Conservation (phyloP, 164 flowering plant genomes). For the Akebia trifoliata region DNA sequence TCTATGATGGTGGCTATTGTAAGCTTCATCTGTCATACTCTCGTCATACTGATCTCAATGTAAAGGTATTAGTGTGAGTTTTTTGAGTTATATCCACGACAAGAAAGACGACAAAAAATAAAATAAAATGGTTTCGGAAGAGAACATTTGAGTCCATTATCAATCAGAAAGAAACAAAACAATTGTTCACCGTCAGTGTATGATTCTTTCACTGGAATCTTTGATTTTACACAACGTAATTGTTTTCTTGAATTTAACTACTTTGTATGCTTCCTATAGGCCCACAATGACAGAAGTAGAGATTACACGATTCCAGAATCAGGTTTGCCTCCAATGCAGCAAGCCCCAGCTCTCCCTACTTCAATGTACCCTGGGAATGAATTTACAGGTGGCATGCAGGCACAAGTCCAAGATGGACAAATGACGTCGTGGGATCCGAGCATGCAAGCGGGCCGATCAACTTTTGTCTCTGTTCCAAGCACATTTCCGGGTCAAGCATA, state of each 20-base stretch:
- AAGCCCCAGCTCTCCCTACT: conserved; percentile 29
- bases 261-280: no score
- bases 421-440: conserved; percentile 49
- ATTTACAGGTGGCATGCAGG: conserved; percentile 20
- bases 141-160: no score
- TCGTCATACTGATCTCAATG: conserved; percentile 99
- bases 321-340: conserved; percentile 39
- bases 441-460: conserved; percentile 30
- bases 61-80: no score
- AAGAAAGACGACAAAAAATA: no score
- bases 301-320: conserved; percentile 69
- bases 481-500: conserved; percentile 47
- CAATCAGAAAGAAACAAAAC: no score
- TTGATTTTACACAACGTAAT: no score
- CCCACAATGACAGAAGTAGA: conserved; percentile 75
- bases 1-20: conserved; percentile 99
- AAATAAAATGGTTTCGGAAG: no score
- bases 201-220: no score
- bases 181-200: no score
- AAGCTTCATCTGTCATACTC: conserved; percentile 99
- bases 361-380: conserved; percentile 32
- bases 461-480: conserved; percentile 32
- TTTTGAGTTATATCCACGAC: no score
- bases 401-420: conserved; percentile 30
- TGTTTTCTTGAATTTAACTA: no score